Conservation (phyloP, 352 stramenopile genomes). For the Thraustochytrium sp. region DNA sequence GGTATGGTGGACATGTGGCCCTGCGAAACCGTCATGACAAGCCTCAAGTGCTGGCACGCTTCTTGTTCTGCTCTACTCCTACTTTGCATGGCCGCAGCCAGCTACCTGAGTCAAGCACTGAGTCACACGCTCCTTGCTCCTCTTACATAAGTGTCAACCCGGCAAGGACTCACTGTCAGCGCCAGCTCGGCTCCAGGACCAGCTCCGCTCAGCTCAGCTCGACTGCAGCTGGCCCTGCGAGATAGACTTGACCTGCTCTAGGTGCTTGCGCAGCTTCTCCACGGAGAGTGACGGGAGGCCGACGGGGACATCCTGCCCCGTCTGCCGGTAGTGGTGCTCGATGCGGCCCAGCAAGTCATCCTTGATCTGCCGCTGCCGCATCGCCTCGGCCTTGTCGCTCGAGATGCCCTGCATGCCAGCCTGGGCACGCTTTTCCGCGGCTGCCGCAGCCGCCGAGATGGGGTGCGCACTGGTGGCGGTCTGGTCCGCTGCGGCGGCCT, state of each 20-base stretch:
- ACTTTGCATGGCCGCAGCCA: too few species aligned
- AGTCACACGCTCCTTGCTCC: too few species aligned
- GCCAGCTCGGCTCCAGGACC: too few species aligned
- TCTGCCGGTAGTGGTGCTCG: slow-evolving; percentile 65
- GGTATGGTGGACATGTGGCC: too few species aligned
- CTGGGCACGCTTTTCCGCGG: neutral
- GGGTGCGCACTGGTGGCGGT: too few species aligned
- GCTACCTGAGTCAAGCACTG: too few species aligned
- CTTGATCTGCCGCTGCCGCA: slow-evolving; percentile 66
- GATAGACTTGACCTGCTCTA: neutral
- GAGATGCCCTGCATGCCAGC: slow-evolving; percentile 1
- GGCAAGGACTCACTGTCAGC: too few species aligned
- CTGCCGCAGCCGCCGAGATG: neutral
- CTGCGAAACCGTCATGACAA: too few species aligned
- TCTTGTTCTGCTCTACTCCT: too few species aligned
- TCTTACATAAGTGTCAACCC: too few species aligned
- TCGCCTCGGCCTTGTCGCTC: slow-evolving; percentile 13
- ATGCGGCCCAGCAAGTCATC: slow-evolving; percentile 73
- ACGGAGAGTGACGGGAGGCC: slow-evolving; percentile 68
- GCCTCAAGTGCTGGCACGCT: too few species aligned
- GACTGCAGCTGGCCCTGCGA: neutral
- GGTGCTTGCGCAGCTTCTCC: slow-evolving; percentile 56
- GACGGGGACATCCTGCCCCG: slow-evolving; percentile 69
- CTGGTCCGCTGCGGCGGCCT: neutral
- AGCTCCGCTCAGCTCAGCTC: too few species aligned